Evolutionary conservation across 140 eudicot genomes (phyloP), one percentile per base, ranked within the genome.

Genomic region (Cichorium intybus): DNA sequence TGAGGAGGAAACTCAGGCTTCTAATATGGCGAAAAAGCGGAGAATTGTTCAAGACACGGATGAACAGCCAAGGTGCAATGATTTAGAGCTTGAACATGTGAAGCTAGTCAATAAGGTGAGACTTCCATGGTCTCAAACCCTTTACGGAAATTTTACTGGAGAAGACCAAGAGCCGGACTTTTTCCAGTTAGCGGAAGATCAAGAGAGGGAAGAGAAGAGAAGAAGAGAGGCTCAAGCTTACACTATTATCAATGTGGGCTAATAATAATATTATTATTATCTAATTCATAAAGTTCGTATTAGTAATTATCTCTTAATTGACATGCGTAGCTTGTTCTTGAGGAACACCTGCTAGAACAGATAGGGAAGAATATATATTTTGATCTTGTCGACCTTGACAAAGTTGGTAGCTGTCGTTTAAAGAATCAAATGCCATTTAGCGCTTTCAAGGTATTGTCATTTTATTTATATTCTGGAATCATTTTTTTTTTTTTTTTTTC

Each of bases 381-480:
- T 80, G 90, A 84, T 80, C 86, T 84, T 34, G 90, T 84, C 6
- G 90, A 84, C 47, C 90, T 80, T 77, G 90, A 84, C 69, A 84
- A 80, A 77, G 90, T 84, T 54, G 73, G 55, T 65, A 73, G 65
- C 73, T 80, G 80, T 57, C 83, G 86, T 60, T 74, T 80, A 53
- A 84, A 84, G 77, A 83, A 83, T 55, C 83, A 83, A 77, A 83
- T 59, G 55, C 69, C 86, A 17, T 80, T 83, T 53, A 70, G 54
- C 77, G 74, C 59, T 26, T 77, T 84, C 68, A 80, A 80, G 84
- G 86, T 84, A 57, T 49, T 57, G 35, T 10, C 35, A 1, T 1
- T 31, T 22, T 22, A 23, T 41, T 54, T 20, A 33, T 43, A 29
- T 17, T 31, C 6, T 17, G 10, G 24, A 15, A 26, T 22, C n/a